Base-by-base conservation (phyloP, 306 rosid genomes). In the Lathyrus oleraceus region DNA sequence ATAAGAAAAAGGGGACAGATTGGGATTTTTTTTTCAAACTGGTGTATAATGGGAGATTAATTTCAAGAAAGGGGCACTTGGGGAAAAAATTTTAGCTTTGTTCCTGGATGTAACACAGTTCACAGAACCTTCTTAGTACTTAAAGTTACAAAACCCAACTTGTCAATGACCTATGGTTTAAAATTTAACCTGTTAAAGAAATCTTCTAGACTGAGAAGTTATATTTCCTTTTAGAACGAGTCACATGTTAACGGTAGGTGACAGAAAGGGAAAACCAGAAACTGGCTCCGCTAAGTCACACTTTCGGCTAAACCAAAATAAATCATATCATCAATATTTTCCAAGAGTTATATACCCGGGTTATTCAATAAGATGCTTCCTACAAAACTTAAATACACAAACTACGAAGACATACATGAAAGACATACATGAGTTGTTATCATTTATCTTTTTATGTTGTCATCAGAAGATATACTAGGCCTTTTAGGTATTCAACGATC, bases 401-500 rank as follows among this genome's bases (percentile, higher is more conserved):
- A 4, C 36, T 9, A 47, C 5, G 60, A 65, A 48, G 52, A 70
- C n/a, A n/a, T n/a, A n/a, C n/a, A n/a, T 16, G 12, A 27, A 56
- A 20, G 10, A 21, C 32, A 49, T 39, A 4, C 5, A 43, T 1
- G 27, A 61, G 72, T 44, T 5, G 10, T 59, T 35, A 56, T 52
- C 74, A 30, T 72, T 70, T 63, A 49, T 58, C 57, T 32, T 57
- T 51, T 80, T 75, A 93, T 65, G 97, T 93, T 57, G 98, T 90
- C 74, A 88, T 81, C 78, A 87, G 75, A 70, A 90, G 89, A 72
- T 88, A 93, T 5, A 69, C 84, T 19, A 93, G 94, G 79, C 97
- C 98, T 69, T 93, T 90, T 19, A 93, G 77, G 84, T 93, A 90
- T 85, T 87, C 96, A 53, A 93, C 96, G 69, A 93, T 90, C 81